phyloP scores from a whole-genome alignment of 352 stramenopile species.

The Phytophthora hybrid region DNA sequence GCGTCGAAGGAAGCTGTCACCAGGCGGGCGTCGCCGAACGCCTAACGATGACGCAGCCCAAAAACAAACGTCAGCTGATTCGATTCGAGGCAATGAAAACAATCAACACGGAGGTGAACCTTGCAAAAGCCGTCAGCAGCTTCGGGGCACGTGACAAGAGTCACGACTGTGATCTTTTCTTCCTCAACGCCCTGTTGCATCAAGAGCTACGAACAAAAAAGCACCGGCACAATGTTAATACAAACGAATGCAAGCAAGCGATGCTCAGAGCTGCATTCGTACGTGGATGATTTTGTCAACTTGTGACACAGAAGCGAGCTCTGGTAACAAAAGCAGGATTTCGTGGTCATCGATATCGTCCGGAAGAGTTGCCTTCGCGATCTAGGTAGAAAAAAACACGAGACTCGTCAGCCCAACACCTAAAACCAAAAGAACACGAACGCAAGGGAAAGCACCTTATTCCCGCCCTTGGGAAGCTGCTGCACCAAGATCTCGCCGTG shows the following conservation, averaged over 20 bases:
- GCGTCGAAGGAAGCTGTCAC: slow-evolving; percentile 84
- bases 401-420: slow-evolving; percentile 4
- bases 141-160: slow-evolving; percentile 81
- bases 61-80: neutral
- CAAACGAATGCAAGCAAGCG: neutral
- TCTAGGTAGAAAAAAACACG: slow-evolving; percentile 17
- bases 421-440: neutral
- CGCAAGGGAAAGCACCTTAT: slow-evolving; percentile 40
- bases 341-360: slow-evolving; percentile 73
- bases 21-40: slow-evolving; percentile 75
- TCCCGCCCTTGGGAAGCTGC: slow-evolving; percentile 46
- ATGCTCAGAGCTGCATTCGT: slow-evolving; percentile 20
- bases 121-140: slow-evolving; percentile 85
- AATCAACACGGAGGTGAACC: slow-evolving; percentile 30
- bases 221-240: slow-evolving; percentile 1
- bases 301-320: slow-evolving; percentile 70
- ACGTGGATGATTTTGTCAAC: slow-evolving; percentile 82
- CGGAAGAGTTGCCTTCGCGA: slow-evolving; percentile 63
- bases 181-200: slow-evolving; percentile 76
- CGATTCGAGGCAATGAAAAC: neutral
- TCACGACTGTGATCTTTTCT: slow-evolving; percentile 84
- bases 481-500: slow-evolving; percentile 73
- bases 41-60: slow-evolving; percentile 25
- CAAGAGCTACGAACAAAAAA: slow-evolving; percentile 53
- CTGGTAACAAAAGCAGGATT: slow-evolving; percentile 73